Base-by-base conservation (phyloP, 306 rosid species). In the Aeschynomene evenia region DNA sequence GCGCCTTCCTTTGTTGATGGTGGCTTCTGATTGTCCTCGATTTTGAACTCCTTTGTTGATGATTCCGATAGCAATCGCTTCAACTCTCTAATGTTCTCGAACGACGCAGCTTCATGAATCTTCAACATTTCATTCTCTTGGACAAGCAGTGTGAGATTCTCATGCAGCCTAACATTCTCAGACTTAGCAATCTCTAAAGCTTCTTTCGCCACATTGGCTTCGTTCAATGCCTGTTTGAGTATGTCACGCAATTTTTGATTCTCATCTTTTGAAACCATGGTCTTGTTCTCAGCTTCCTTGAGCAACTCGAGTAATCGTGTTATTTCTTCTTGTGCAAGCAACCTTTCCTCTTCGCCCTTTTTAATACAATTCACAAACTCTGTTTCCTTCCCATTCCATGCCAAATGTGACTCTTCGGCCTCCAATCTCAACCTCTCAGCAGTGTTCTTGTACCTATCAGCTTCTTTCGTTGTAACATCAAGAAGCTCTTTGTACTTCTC, bases 221-320 rank as follows among this genome's bases (percentile, higher is more conserved):
- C 98, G 50, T 78, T 94, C 66, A 94, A 56, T 0, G 97, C 98
- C 37, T 94, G 98, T 66, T 94, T 94, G 3, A 94, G 86, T 66
- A 94, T 90, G 67, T 94, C 98, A 0, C 98, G 82, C 34, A 94
- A 4, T 77, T 88, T 90, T 5, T 80, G 84, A 49, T 81, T 90
- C 46, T 93, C 98, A 53, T 84, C 97, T 77, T 85, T 93, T 0
- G 98, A 82, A 12, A 55, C 67, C 58, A 34, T 59, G 5, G 7
- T 55, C 43, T 77, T 84, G 33, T 15, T 53, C 59, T 88, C 94
- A 0, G 83, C 83, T 14, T 71, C 86, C 0, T 22, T 72, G 0
- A 88, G 51, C 43, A 64, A 12, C 6, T 85, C 90, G 9, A 64
- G 46, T 45, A 85, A 36, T 36, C 79, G 77, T 4, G 3, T 3